phyloP scores from a whole-genome alignment of 1,139 yeast genomes.

The Blastobotrys buckinghamii region DNA sequence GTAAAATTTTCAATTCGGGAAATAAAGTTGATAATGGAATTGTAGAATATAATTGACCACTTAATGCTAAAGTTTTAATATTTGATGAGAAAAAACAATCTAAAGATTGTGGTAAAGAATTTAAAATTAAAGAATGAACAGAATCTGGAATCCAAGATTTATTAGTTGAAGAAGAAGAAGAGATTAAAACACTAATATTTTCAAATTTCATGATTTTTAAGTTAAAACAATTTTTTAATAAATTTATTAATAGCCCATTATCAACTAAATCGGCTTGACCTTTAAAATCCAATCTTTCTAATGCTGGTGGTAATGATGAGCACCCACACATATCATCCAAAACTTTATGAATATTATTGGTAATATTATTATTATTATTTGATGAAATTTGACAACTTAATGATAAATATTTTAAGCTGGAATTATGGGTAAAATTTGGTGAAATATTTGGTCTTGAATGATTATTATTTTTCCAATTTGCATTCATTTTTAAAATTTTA shows the following conservation, averaged over 20 bases:
- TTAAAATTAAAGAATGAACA: background rate
- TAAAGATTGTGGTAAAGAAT: background rate
- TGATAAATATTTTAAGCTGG: background rate
- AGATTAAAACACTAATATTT: background rate
- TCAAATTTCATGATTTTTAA: background rate
- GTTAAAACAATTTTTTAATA: background rate
- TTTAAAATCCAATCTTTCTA: conserved; percentile 5
- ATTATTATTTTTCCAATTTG: background rate
- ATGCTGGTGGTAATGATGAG: background rate
- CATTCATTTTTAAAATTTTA: background rate
- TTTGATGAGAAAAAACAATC: background rate
- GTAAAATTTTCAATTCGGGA: conserved; percentile 1
- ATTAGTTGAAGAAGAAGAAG: background rate
- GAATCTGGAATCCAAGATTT: background rate
- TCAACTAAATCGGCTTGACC: conserved; percentile 5
- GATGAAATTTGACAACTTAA: background rate
- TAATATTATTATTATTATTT: too few relatives aligned
- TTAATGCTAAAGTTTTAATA: background rate
- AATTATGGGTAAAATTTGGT: background rate
- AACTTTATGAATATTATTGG: background rate
- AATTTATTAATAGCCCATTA: background rate
- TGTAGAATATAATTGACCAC: background rate
- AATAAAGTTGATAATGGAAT: background rate
- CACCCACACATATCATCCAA: conserved; percentile 7
- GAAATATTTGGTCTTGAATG: background rate